These are phyloP conservation scores for Aspergillus persii DNA, from an alignment of 2,329 filamentous ascomycete species.

Conservation along the genomic window DNA sequence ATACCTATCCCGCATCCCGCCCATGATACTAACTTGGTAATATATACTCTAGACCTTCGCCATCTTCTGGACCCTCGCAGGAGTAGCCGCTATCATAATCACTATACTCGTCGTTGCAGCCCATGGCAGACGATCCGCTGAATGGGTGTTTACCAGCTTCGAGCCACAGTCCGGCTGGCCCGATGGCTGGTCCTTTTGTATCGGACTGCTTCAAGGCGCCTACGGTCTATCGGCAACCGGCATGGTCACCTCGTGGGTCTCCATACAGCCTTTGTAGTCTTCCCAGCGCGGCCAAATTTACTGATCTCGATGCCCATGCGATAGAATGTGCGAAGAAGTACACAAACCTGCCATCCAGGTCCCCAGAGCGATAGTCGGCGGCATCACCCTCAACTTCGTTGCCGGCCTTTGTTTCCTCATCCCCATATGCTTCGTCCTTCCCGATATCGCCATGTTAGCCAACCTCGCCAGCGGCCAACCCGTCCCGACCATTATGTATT, in stretches of 20 bases:
- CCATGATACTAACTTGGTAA: neutral
- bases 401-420: conserved; percentile 67
- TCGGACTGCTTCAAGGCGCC: conserved; percentile 64
- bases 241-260: conserved; percentile 72
- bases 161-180: conserved; percentile 69
- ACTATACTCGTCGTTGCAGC: conserved; percentile 69
- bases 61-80: conserved; percentile 67
- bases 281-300: neutral
- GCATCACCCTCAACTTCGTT: conserved; percentile 61
- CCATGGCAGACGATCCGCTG: conserved; percentile 60
- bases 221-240: conserved; percentile 69
- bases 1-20: neutral
- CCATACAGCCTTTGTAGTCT: neutral
- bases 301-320: conserved; percentile 7
- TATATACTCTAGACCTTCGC: conserved; percentile 65
- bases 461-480: conserved; percentile 67
- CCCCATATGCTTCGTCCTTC: conserved; percentile 71
- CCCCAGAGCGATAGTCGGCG: conserved; percentile 66
- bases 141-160: conserved; percentile 55
- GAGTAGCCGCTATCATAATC: conserved; percentile 62
- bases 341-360: conserved; percentile 63
- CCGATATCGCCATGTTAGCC: conserved; percentile 62
- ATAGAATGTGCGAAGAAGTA: conserved; percentile 66
- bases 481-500: conserved; percentile 71
- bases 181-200: conserved; percentile 67